Percentiles rank a stretch among this genome's conserved stretches.
These are phyloP conservation scores for Globisporangium yorkense DNA, from an alignment of 352 stramenopile species.

Conservation along the genomic window DNA sequence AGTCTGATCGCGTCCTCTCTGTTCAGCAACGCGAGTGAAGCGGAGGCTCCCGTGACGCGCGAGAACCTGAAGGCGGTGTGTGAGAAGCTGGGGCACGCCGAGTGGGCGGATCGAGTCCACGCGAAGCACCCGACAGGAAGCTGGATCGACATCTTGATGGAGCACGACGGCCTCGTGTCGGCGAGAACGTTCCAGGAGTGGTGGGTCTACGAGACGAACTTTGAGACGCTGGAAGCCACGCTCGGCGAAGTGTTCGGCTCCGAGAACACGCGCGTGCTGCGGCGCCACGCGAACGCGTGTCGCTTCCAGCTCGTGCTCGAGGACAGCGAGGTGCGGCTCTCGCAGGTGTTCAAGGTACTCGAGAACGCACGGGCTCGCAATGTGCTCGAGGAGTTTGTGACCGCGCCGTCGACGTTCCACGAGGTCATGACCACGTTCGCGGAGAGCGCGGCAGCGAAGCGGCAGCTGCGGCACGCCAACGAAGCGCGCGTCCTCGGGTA, in stretches of 20 bases:
- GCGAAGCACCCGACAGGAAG: slow-evolving; percentile 11
- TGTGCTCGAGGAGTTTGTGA: slow-evolving; percentile 10
- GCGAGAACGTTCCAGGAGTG: slow-evolving; percentile 6
- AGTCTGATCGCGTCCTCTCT: background rate
- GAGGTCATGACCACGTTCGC: slow-evolving; percentile 14
- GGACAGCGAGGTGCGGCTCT: slow-evolving; percentile 17
- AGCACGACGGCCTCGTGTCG: slow-evolving; percentile 8
- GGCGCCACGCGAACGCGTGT: slow-evolving; percentile 9
- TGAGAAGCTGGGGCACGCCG: slow-evolving; percentile 6
- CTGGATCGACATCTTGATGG: slow-evolving; percentile 12
- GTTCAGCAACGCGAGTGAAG: background rate
- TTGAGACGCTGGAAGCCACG: slow-evolving; percentile 6
- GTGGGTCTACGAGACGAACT: slow-evolving; percentile 13
- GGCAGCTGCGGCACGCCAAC: slow-evolving; percentile 7
- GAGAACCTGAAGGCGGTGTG: slow-evolving; percentile 2
- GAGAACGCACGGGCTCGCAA: slow-evolving; percentile 5
- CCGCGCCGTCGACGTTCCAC: slow-evolving; percentile 12
- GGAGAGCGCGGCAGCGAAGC: slow-evolving; percentile 2
- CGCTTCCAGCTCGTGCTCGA: slow-evolving; percentile 17
- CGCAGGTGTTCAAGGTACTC: slow-evolving; percentile 23
- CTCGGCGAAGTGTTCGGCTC: slow-evolving; percentile 12
- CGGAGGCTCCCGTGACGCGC: slow-evolving; percentile 4
- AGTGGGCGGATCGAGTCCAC: slow-evolving; percentile 9
- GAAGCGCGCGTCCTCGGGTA: background rate
- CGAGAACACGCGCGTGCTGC: slow-evolving; percentile 15